Percentiles rank a stretch among this genome's conserved stretches.
These are phyloP conservation scores for Coriaria nepalensis DNA, from an alignment of 306 rosid species.

Conservation along the genomic window DNA sequence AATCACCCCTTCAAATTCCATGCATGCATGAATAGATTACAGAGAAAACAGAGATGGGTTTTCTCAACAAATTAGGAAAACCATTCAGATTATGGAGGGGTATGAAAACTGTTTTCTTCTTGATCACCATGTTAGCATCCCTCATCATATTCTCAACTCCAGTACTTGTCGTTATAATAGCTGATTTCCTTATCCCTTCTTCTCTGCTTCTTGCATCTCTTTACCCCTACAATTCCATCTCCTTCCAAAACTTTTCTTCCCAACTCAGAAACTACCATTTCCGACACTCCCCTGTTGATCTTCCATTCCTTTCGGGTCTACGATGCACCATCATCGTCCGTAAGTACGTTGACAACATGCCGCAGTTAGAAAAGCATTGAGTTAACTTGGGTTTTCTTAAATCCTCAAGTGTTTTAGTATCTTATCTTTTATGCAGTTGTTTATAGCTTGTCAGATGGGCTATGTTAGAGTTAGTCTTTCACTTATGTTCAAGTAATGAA, in stretches of 20 bases:
- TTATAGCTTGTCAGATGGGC: slow-evolving; percentile 82
- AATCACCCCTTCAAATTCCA: too few species aligned
- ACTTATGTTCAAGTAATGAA: too few species aligned
- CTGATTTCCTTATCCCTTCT: slow-evolving; percentile 50
- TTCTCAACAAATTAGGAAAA: slow-evolving; percentile 66
- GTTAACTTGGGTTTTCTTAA: too few species aligned
- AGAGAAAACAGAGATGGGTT: slow-evolving; percentile 38
- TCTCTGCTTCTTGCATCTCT: slow-evolving; percentile 28
- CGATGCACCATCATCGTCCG: slow-evolving; percentile 79
- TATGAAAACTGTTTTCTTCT: slow-evolving; percentile 65
- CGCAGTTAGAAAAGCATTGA: too few species aligned
- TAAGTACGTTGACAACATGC: too few species aligned
- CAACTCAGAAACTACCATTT: slow-evolving; percentile 67
- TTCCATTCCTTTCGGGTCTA: slow-evolving; percentile 62
- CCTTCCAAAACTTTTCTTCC: too few species aligned
- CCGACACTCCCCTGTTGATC: slow-evolving; percentile 68
- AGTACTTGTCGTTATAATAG: slow-evolving; percentile 51
- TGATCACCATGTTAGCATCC: slow-evolving; percentile 69
- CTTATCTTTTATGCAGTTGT: slow-evolving; percentile 45
- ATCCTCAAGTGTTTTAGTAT: too few species aligned
- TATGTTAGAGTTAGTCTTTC: slow-evolving; percentile 71
- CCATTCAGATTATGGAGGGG: slow-evolving; percentile 48
- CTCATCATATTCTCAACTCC: slow-evolving; percentile 77
- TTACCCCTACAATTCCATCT: too few species aligned
- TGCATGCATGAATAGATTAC: too few species aligned